phyloP scores from a whole-genome alignment of 805 yeast genomes.

The Cyberlindnera mississippiensis region DNA sequence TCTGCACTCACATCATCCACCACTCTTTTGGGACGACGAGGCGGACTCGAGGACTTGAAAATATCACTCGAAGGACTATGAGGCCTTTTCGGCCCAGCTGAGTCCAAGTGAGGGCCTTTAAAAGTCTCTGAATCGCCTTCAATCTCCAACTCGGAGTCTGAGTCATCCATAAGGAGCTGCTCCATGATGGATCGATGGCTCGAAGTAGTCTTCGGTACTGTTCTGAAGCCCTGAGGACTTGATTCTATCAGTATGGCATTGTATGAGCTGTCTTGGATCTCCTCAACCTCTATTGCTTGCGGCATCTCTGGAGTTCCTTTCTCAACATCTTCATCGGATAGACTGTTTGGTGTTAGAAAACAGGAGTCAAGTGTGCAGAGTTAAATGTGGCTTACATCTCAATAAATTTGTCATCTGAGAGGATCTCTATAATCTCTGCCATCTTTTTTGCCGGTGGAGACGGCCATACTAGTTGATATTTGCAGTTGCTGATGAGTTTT shows the following conservation, averaged over 20 bases:
- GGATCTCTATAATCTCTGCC: slow-evolving; percentile 2
- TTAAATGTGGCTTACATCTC: slow-evolving; percentile 9
- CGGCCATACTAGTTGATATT: too few relatives aligned
- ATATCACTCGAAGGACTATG: too few relatives aligned
- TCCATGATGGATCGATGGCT: background rate
- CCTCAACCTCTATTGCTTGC: background rate
- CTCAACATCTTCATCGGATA: slow-evolving; percentile 8
- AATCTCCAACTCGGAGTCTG: too few relatives aligned
- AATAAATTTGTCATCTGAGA: slow-evolving; percentile 10
- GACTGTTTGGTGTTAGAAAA: slow-evolving; percentile 2
- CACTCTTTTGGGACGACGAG: background rate
- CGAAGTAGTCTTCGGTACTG: background rate
- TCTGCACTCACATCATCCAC: too few relatives aligned
- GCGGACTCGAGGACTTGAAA: background rate
- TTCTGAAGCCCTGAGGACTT: background rate
- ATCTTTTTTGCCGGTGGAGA: too few relatives aligned
- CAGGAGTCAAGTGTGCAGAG: background rate
- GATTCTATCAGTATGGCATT: slow-evolving; percentile 5
- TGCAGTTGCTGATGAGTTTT: background rate
- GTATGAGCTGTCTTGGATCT: background rate
- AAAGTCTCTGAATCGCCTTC: background rate
- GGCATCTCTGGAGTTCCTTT: background rate
- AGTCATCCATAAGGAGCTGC: too few relatives aligned
- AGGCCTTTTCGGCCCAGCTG: too few relatives aligned
- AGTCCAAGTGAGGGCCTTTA: background rate